Percentiles rank a stretch among this genome's conserved stretches.
These are phyloP conservation scores for Martensiomyces pterosporus DNA, from an alignment of 192 early-diverging fungal genomes.

Conservation along the genomic window DNA sequence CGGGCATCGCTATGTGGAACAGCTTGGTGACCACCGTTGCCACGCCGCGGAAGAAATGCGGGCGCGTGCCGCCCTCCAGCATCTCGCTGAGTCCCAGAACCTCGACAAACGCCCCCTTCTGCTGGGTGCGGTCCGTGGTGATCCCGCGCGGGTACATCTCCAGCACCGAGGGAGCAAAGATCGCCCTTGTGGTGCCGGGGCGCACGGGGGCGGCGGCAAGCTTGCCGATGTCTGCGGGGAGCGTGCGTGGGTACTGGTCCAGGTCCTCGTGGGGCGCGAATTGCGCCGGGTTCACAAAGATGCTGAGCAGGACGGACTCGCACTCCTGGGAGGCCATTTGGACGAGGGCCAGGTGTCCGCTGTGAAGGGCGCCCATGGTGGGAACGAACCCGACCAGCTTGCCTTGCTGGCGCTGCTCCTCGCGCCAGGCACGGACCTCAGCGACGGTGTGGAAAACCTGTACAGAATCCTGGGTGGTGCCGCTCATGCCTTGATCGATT, in stretches of 20 bases:
- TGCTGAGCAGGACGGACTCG: constrained; percentile 71
- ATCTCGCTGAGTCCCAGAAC: constrained; percentile 85
- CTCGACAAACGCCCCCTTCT: constrained; percentile 89
- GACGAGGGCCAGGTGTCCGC: constrained; percentile 78
- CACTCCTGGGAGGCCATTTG: constrained; percentile 55
- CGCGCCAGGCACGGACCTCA: constrained; percentile 70
- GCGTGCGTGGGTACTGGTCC: constrained; percentile 82
- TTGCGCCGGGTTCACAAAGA: constrained; percentile 99
- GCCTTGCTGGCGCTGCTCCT: constrained; percentile 46
- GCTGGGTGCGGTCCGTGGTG: constrained; percentile 66
- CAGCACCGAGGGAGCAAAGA: constrained; percentile 63
- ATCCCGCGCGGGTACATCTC: constrained; percentile 97
- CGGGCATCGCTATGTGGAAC: constrained; percentile 84
- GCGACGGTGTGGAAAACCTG: constrained; percentile 67
- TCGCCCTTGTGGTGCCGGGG: constrained; percentile 11
- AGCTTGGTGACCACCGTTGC: constrained; percentile 93
- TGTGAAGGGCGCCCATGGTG: constrained; percentile 98
- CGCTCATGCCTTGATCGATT: neutral
- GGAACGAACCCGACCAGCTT: constrained; percentile 87
- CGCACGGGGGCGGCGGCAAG: constrained; percentile 37
- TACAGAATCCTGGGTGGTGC: neutral
- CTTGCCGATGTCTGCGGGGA: constrained; percentile 68
- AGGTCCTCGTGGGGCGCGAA: constrained; percentile 96
- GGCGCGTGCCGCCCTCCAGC: constrained; percentile 88
- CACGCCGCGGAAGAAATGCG: constrained; percentile 96